Evolutionary conservation across 2,329 filamentous ascomycete genomes (phyloP).

Genomic region (Ophiostoma triangulosporum): DNA sequence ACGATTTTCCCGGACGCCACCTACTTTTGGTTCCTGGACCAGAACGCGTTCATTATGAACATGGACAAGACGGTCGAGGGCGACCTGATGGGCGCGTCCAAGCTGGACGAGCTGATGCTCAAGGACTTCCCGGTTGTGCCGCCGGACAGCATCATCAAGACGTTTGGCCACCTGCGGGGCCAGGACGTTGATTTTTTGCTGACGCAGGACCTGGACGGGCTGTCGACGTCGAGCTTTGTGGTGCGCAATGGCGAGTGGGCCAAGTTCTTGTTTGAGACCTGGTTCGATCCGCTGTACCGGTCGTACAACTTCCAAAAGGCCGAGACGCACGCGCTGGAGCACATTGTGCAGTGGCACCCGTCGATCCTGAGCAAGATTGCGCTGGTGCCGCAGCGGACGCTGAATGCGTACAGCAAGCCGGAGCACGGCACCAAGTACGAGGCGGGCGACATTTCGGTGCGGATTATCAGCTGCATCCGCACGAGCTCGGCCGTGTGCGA

Average conservation of each 20-base stretch:
- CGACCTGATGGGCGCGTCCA: conserved; percentile 52
- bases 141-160: conserved; percentile 93
- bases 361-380: conserved; percentile 85
- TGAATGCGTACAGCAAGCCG: conserved; percentile 63
- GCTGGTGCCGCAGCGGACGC: conserved; percentile 68
- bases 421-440: conserved; percentile 53
- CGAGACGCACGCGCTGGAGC: conserved; percentile 71
- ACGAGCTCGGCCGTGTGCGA: conserved; percentile 49
- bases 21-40: conserved; percentile 79
- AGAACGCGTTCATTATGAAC: conserved; percentile 82
- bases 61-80: conserved; percentile 54
- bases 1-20: conserved; percentile 61
- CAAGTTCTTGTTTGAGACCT: conserved; percentile 83
- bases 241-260: conserved; percentile 79
- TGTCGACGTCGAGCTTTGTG: conserved; percentile 66
- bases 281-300: conserved; percentile 90
- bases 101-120: conserved; percentile 68
- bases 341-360: conserved; percentile 91
- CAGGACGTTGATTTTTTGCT: conserved; percentile 69
- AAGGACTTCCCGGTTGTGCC: conserved; percentile 78
- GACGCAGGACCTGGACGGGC: conserved; percentile 69
- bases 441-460: conserved; percentile 73
- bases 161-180: conserved; percentile 68
- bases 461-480: conserved; percentile 60
- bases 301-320: conserved; percentile 95